Evolutionary conservation across 2,329 filamentous ascomycete genomes (phyloP).

Genomic region (Aspergillus sp.): DNA sequence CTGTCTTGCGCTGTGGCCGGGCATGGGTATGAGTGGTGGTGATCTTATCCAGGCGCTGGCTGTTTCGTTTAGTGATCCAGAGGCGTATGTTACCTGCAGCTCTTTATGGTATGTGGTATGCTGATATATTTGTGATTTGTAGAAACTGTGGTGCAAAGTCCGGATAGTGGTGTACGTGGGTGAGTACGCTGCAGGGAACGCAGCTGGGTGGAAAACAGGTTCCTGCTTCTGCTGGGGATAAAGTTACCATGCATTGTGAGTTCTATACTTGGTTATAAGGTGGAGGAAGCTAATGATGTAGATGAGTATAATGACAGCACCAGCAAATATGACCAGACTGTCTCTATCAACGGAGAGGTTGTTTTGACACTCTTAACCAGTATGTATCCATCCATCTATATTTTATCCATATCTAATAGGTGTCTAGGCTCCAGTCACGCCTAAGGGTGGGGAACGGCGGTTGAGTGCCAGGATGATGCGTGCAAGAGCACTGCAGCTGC

Average conservation of each 20-base stretch:
- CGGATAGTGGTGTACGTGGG: constrained; percentile 30
- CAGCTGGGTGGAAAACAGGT: constrained; percentile 24
- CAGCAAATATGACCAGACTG: constrained; percentile 25
- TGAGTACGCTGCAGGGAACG: constrained; percentile 23
- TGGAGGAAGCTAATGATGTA: constrained; percentile 3
- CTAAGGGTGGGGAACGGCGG: constrained; percentile 29
- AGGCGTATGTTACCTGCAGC: constrained; percentile 24
- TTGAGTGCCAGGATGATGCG: constrained; percentile 25
- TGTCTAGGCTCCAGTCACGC: constrained; percentile 23
- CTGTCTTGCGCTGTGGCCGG: constrained; percentile 28
- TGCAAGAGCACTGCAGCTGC: constrained; percentile 20
- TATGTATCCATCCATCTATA: constrained; percentile 3
- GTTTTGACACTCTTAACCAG: constrained; percentile 25
- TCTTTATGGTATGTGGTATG: too few species aligned
- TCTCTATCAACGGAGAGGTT: constrained; percentile 22
- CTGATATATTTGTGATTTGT: too few species aligned
- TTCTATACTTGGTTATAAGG: neutral
- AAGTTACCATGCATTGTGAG: constrained; percentile 24
- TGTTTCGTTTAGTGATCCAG: constrained; percentile 22
- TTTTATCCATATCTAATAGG: too few species aligned
- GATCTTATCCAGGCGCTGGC: constrained; percentile 29
- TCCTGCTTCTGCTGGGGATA: constrained; percentile 19
- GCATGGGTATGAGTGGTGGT: constrained; percentile 28
- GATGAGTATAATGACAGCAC: constrained; percentile 28
- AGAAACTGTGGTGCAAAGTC: constrained; percentile 23